Base-by-base conservation (phyloP, 176 grass and related monocot genomes). In the Rhynchospora pubera region DNA sequence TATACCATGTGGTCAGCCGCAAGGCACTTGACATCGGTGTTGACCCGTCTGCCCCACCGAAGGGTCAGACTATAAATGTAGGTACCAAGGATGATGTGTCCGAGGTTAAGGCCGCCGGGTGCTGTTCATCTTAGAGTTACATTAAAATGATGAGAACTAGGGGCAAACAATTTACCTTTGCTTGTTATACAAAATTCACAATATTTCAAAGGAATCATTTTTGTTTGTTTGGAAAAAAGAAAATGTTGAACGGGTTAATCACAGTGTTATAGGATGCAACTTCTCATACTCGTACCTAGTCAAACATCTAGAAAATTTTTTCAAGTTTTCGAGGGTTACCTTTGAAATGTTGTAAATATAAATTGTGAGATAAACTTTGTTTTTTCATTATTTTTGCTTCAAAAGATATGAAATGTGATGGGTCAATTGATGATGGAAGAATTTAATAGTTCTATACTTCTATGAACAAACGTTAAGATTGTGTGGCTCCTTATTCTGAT, bases 31-130 rank as follows among this genome's bases (percentile, higher is more conserved):
- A 84, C 61, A 50, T 78, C 24, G 73, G 86, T 15, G 82, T 79
- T 13, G 86, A 87, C 58, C 71, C 71, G 8, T 82, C 86, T 13
- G 74, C 86, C 32, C 72, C 86, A 58, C 81, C 83, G 0, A 88
- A 84, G 67, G 82, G 86, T 18, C 63, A 88, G 51, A 88, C 74
- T 79, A 84, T 88, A 42, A 88, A 88, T 84, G 86, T 88, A 43
- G 79, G 79, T 51, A 51, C 79, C 43, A 88, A 79, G 63, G 82
- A 88, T 28, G 86, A 88, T 45, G 80, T 68, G 53, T 79, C 86
- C 0, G 82, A 65, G 5, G 52, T 74, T 14, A 88, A 84, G 63
- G 67, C 62, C 11, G 62, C 74, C 5, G 86, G 86, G 10, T 88
- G 86, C 63, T 88, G 86, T 61, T 88, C 86, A 50, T 62, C 81